Evolutionary conservation across 192 early-diverging fungal species (phyloP), one percentile per base, ranked within the genome.

Genomic region (Cladochytrium replicatum): DNA sequence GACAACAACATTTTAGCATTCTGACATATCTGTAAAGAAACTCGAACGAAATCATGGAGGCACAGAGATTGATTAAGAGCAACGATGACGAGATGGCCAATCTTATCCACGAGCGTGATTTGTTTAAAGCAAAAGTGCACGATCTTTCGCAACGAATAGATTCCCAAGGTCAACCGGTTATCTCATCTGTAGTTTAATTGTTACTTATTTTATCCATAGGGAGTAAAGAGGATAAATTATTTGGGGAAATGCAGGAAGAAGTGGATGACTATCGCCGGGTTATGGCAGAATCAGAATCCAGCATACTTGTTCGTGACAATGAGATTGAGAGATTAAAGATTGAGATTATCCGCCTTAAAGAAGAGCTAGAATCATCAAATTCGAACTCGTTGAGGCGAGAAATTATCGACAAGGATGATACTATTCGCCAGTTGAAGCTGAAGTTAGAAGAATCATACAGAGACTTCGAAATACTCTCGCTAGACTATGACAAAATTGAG

Each of bases 401-500:
- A 46, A 43, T 74, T 17, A 41, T 13, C 6, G 62, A 71, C 29
- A 74, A 74, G 54, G 74, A 76, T 26, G 49, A 48, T 6, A 17
- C 34, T n/a, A 73, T 77, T 23, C 46, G 15, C 32, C 42, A 29
- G 5, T 45, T 75, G 46, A 37, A 55, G 22, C 34, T 48, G 7
- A 60, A 73, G 44, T 54, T 77, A 15, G 41, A 55, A 32, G 58
- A 69, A 32, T 40, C 69, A 3, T 57, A 68, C 21, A 50, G 32
- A 3, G 75, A 77, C 38, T 70, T 77, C 50, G 69, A 76, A 56
- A 44, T 73, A 21, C 57, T 77, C 5, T 65, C 59, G 29, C 8
- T 69, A n/a, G 75, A 77, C 47, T 77, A 72, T 71, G 67, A 72
- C 40, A 27, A 63, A 32, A 50, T 77, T 11, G 72, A 75, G 23